Percentiles rank a stretch among this genome's conserved stretches.
phyloP scores from a whole-genome alignment of 2,329 filamentous ascomycete genomes.

The Aspergillus carbonarius region DNA sequence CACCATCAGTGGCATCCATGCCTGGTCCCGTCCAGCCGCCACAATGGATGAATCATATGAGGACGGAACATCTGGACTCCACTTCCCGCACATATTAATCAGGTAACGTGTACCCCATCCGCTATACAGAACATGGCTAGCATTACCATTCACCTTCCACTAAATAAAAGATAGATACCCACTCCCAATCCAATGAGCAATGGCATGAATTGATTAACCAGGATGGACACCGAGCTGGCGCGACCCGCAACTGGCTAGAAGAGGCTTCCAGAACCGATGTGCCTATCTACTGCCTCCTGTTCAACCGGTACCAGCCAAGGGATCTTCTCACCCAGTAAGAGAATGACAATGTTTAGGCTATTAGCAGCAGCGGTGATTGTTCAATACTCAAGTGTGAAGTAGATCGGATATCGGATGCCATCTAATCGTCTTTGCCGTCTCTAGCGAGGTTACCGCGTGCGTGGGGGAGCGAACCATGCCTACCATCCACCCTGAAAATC shows the following conservation, averaged over 20 bases:
- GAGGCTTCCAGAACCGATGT: conserved; percentile 9
- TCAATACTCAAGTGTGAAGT: neutral
- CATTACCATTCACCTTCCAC: neutral
- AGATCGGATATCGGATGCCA: neutral
- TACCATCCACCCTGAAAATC: neutral
- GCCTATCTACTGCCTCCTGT: neutral
- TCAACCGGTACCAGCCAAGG: neutral
- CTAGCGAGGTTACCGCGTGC: neutral
- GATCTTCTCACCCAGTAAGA: neutral
- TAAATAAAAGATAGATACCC: neutral
- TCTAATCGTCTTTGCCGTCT: neutral
- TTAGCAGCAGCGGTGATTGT: neutral
- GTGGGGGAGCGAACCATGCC: conserved; percentile 1
- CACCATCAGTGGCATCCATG: neutral
- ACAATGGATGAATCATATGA: conserved; percentile 5
- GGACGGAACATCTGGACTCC: conserved; percentile 5
- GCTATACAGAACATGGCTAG: neutral
- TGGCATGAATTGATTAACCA: neutral
- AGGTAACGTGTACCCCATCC: neutral
- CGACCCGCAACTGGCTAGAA: conserved; percentile 8
- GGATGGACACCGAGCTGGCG: conserved; percentile 1
- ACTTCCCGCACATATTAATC: conserved; percentile 10
- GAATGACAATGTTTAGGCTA: neutral
- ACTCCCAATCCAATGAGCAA: neutral
- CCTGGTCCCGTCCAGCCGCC: neutral